These are phyloP conservation scores for Chlorociboria aeruginascens DNA, from an alignment of 495 filamentous ascomycete species.

Conservation along the genomic window DNA sequence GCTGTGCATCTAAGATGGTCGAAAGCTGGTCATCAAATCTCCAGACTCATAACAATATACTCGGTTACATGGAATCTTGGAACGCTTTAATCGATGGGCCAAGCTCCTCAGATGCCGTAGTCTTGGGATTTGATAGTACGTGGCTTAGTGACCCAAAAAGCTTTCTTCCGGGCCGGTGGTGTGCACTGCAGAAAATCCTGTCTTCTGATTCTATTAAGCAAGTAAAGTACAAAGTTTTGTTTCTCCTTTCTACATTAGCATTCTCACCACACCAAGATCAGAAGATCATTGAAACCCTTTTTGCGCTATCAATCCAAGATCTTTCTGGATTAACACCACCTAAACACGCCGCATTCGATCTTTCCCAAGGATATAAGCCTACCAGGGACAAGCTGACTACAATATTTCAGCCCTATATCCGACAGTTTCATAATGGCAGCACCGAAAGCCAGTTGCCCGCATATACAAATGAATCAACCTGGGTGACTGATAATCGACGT, in stretches of 20 bases:
- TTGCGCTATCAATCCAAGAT: constrained; percentile 21
- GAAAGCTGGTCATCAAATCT: constrained; percentile 15
- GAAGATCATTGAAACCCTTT: constrained; percentile 25
- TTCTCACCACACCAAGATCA: constrained; percentile 20
- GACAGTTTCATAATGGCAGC: constrained; percentile 5
- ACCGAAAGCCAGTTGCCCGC: constrained; percentile 7
- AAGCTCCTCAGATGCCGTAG: background rate
- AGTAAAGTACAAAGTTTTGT: constrained; percentile 31
- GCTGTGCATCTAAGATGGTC: constrained; percentile 8
- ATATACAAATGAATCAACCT: constrained; percentile 4
- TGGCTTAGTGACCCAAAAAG: constrained; percentile 9
- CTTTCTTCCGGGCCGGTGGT: constrained; percentile 23
- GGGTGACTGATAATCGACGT: background rate
- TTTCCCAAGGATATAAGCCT: constrained; percentile 10
- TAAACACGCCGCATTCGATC: background rate
- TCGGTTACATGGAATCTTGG: constrained; percentile 12
- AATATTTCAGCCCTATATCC: constrained; percentile 1
- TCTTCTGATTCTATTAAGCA: constrained; percentile 1
- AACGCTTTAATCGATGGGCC: background rate
- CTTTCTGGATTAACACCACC: constrained; percentile 16
- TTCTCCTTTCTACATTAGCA: constrained; percentile 32
- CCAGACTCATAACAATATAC: constrained; percentile 1
- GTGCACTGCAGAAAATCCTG: constrained; percentile 24
- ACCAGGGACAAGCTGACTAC: background rate
- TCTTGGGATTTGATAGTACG: constrained; percentile 6